Evolutionary conservation across 2,329 filamentous ascomycete genomes (phyloP).

Genomic region (Clarireedia paspali): DNA sequence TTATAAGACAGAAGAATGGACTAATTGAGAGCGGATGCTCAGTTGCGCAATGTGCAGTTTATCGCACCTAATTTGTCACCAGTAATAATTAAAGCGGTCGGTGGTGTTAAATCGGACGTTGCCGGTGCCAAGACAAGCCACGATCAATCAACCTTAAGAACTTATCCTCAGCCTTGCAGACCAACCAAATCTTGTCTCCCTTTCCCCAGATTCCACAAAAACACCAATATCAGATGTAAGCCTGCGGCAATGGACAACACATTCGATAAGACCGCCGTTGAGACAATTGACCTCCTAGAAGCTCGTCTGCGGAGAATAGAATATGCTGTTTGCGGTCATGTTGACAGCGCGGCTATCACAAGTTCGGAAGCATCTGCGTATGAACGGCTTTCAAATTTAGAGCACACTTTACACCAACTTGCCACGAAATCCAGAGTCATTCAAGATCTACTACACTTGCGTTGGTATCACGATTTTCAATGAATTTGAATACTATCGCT

Average conservation of each 20-base stretch:
- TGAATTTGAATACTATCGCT: slow-evolving; percentile 1
- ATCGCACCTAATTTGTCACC: neutral
- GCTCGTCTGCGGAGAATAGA: slow-evolving; percentile 26
- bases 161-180: slow-evolving; percentile 5
- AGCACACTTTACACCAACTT: slow-evolving; percentile 22
- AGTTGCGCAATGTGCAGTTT: neutral
- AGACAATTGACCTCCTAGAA: slow-evolving; percentile 29
- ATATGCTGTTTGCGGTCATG: slow-evolving; percentile 22
- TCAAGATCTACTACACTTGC: slow-evolving; percentile 27
- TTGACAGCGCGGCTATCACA: slow-evolving; percentile 7
- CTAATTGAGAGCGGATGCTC: neutral
- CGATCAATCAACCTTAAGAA: neutral
- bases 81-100: neutral
- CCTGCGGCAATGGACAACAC: slow-evolving; percentile 21
- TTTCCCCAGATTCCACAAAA: slow-evolving; percentile 3
- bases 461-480: slow-evolving; percentile 15
- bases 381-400: slow-evolving; percentile 16
- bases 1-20: neutral
- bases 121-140: neutral
- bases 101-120: too few species aligned
- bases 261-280: slow-evolving; percentile 26
- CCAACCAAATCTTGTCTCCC: neutral
- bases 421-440: slow-evolving; percentile 26
- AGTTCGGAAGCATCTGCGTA: slow-evolving; percentile 10
- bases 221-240: neutral